Percentiles rank a stretch among this genome's conserved stretches.
Evolutionary conservation across 2,329 filamentous ascomycete genomes (phyloP).

Genomic region (Seiridium cupressi): DNA sequence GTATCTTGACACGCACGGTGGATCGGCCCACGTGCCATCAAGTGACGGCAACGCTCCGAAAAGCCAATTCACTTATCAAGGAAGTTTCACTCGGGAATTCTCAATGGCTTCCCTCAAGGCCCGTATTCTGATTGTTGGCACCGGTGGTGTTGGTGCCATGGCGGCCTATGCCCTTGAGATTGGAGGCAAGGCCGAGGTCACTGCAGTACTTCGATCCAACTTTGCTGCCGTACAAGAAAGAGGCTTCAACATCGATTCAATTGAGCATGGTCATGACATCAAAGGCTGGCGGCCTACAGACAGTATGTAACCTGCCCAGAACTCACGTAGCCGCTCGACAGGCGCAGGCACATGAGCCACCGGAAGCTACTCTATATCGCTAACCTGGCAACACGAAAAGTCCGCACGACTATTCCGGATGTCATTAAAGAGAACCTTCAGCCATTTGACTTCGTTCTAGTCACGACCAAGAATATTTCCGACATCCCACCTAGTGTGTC

Average conservation of each 20-base stretch:
- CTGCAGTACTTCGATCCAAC: slow-evolving; percentile 55
- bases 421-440: slow-evolving; percentile 28
- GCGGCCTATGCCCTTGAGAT: slow-evolving; percentile 52
- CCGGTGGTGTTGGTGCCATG: slow-evolving; percentile 56
- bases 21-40: too few species aligned
- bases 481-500: slow-evolving; percentile 47
- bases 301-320: neutral
- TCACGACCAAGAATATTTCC: slow-evolving; percentile 58
- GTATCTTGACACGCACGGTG: too few species aligned
- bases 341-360: too few species aligned
- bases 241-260: slow-evolving; percentile 54
- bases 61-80: too few species aligned
- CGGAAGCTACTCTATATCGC: neutral
- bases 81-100: too few species aligned
- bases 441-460: slow-evolving; percentile 54
- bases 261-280: slow-evolving; percentile 49
- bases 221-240: slow-evolving; percentile 42
- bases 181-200: slow-evolving; percentile 49
- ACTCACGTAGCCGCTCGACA: too few species aligned
- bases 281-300: slow-evolving; percentile 44
- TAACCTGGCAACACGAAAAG: slow-evolving; percentile 22
- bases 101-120: slow-evolving; percentile 23
- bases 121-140: slow-evolving; percentile 50
- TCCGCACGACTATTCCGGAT: slow-evolving; percentile 47
- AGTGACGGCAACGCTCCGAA: too few species aligned